Base-by-base conservation (phyloP, 2,329 filamentous ascomycete species). In the Rutstroemia sydowiana region DNA sequence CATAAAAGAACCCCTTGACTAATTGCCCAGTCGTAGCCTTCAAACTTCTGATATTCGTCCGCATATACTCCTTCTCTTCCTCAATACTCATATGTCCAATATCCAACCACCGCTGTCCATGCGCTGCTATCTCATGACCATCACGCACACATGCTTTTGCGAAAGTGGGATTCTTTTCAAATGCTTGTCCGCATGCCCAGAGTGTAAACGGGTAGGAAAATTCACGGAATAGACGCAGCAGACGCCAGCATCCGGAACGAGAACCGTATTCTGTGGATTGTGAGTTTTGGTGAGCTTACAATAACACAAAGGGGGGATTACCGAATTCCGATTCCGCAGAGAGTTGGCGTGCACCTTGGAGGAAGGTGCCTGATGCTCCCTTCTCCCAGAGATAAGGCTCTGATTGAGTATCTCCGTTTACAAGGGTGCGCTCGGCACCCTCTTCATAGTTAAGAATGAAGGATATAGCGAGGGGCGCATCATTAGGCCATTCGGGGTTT, bases 81-180 rank as follows among this genome's bases (percentile, higher is more conserved):
- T 68, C 66, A 2, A 69, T 42, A 14, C 52, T 63, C 52, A 67
- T 65, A 31, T 70, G 60, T 63, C 66, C 68, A 37, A 69, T 67
- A 51, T 72, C 70, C 8, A 72, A 58, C 70, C 71, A 73, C 31
- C 70, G 56, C 26, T 66, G 61, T 21, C 70, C 71, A 58, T 73
- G 71, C n/a, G 68, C 65, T 1, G 66, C 68, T 40, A 72, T 68
- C 52, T 72, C 70, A 55, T 72, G 69, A 1, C 70, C 68, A 26
- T 70, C 66, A 23, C 68, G 58, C 0, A 71, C 66, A 40, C 68
- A 67, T 3, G 68, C 69, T 43, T 67, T 63, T n/a, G 68, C 70
- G 52, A 70, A 71, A 8, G 59, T 61, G 0, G 69, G 68, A 55
- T 72, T 71, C 40, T 65, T 60, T 55, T 70, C 63, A 58, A 72